phyloP scores from a whole-genome alignment of 306 rosid species.

The Prosopis cineraria region DNA sequence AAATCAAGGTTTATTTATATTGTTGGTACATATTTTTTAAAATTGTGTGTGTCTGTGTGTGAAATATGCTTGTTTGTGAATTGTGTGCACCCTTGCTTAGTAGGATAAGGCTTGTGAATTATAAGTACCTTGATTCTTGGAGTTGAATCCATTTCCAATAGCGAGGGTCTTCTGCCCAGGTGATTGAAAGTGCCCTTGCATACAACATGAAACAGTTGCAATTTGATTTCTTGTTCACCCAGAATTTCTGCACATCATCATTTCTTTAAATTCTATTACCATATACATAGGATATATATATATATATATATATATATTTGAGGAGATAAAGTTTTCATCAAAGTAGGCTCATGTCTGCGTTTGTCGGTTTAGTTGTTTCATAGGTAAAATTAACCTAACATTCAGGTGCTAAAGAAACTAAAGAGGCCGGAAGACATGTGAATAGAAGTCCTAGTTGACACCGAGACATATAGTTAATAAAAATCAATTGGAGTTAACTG shows the following conservation, averaged over 20 bases:
- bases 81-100: no score
- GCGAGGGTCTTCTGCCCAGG: constrained; percentile 39
- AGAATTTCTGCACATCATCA: constrained; percentile 37
- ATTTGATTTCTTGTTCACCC: constrained; percentile 44
- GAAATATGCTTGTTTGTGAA: background rate
- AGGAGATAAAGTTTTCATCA: no score
- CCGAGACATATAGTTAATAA: no score
- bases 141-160: constrained; percentile 37
- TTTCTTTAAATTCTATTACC: no score
- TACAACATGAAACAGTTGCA: constrained; percentile 66
- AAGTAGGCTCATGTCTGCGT: no score
- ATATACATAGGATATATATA: no score
- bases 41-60: background rate
- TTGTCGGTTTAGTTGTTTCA: no score
- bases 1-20: background rate
- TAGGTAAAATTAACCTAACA: no score
- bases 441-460: no score
- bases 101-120: background rate
- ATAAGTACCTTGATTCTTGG: constrained; percentile 53
- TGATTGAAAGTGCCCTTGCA: constrained; percentile 66
- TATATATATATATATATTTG: no score
- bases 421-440: no score
- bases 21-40: background rate
- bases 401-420: background rate
- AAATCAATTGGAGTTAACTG: no score